These are phyloP conservation scores for Pichia nanzhaoensis DNA, from an alignment of 805 yeast species.

Conservation along the genomic window DNA sequence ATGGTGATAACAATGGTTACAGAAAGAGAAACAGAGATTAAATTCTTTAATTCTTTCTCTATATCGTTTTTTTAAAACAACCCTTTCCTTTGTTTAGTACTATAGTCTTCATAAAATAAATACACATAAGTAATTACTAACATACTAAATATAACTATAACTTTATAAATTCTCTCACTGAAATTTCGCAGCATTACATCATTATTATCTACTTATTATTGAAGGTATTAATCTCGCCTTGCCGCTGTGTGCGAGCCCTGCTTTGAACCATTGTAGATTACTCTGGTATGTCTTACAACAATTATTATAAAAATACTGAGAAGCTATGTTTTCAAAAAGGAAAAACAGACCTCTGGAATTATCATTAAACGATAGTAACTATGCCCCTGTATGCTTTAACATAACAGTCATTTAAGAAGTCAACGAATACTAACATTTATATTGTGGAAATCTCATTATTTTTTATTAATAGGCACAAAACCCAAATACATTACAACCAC, in stretches of 20 bases:
- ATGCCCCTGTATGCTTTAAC: conserved; percentile 14
- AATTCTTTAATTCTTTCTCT: conserved; percentile 12
- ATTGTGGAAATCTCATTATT: neutral
- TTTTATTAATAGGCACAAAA: conserved; percentile 12
- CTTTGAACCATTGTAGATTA: too few relatives aligned
- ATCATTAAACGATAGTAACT: conserved; percentile 14
- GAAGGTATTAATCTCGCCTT: too few relatives aligned
- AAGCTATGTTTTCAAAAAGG: conserved; percentile 13
- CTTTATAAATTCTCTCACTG: too few relatives aligned
- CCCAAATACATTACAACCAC: conserved; percentile 19
- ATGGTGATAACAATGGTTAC: conserved; percentile 45
- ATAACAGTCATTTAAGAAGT: too few relatives aligned
- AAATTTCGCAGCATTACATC: too few relatives aligned
- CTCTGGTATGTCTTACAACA: neutral
- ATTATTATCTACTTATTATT: too few relatives aligned
- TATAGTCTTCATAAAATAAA: conserved; percentile 3
- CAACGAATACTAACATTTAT: conserved; percentile 5
- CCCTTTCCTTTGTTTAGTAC: conserved; percentile 7
- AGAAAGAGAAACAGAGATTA: conserved; percentile 51
- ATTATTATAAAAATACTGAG: neutral
- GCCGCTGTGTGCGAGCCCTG: too few relatives aligned
- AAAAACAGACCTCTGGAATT: conserved; percentile 16
- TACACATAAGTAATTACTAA: conserved; percentile 5
- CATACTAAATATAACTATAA: neutral
- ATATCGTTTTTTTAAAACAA: neutral